These are phyloP conservation scores for Populus euphratica DNA, from an alignment of 345 rosid genomes.

Conservation along the genomic window DNA sequence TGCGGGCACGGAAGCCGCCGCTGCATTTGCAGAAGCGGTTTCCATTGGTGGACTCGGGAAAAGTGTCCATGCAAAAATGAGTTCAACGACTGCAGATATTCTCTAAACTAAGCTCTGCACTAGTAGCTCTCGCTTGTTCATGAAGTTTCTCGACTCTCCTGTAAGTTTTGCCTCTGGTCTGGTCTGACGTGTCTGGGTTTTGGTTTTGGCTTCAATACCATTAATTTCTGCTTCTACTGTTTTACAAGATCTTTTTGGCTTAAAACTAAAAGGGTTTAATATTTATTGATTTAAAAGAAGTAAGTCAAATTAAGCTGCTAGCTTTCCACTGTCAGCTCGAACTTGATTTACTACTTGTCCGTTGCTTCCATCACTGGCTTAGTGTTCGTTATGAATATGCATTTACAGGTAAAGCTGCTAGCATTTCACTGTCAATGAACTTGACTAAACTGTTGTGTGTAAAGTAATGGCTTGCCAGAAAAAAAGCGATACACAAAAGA, in stretches of 20 bases:
- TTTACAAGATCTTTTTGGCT: not conserved
- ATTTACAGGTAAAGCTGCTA: not conserved
- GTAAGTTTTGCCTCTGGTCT: conserved; percentile 29
- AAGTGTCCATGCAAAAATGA: conserved; percentile 66
- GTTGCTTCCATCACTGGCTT: not conserved
- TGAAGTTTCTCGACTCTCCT: conserved; percentile 75
- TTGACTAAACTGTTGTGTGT: not conserved
- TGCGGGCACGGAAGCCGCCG: conserved; percentile 83
- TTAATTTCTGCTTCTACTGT: not conserved
- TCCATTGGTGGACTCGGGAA: conserved; percentile 82
- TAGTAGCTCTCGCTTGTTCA: conserved; percentile 79
- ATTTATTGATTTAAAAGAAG: not conserved
- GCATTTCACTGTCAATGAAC: not conserved
- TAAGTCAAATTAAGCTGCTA: not conserved
- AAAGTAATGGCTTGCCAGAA: not conserved
- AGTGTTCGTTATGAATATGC: not conserved
- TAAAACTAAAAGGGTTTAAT: no score
- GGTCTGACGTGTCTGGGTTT: not conserved
- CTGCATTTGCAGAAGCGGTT: conserved; percentile 84
- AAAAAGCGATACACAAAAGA: no score
- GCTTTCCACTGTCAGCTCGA: not conserved
- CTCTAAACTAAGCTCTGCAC: conserved; percentile 78
- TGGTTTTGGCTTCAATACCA: not conserved
- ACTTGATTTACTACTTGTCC: not conserved
- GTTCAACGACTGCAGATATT: conserved; percentile 73